Conservation (phyloP, 1,284 basidiomycete genomes). For the Inonotus hispidus region DNA sequence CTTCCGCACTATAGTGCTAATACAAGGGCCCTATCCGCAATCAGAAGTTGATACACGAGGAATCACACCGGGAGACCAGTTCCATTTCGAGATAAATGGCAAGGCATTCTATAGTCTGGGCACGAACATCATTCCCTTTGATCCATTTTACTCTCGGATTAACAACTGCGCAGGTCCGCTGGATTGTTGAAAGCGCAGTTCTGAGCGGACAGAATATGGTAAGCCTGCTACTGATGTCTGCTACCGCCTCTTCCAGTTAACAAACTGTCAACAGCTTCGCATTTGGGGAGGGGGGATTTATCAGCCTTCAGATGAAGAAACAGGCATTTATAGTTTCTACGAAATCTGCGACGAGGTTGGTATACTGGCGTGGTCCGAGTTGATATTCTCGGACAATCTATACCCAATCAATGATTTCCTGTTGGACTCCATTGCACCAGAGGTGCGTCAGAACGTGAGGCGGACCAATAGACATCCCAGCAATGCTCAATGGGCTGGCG, state of each 20-base stretch:
- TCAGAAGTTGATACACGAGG: conserved; percentile 40
- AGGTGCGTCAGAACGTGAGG: conserved; percentile 55
- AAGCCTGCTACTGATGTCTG: background rate
- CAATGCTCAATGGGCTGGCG: conserved; percentile 56
- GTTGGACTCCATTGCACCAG: conserved; percentile 46
- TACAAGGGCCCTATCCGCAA: conserved; percentile 42
- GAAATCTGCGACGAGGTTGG: conserved; percentile 57
- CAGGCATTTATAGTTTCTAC: conserved; percentile 54
- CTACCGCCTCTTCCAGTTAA: background rate
- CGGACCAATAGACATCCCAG: conserved; percentile 53
- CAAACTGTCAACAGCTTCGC: conserved; percentile 35
- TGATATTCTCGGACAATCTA: conserved; percentile 57
- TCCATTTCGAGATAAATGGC: conserved; percentile 55
- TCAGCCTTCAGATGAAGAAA: conserved; percentile 40
- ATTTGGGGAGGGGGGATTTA: conserved; percentile 56
- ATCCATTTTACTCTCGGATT: conserved; percentile 53
- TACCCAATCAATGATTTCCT: conserved; percentile 52
- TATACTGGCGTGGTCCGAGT: conserved; percentile 60
- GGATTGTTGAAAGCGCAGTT: conserved; percentile 52
- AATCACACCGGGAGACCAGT: conserved; percentile 54
- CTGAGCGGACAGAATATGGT: conserved; percentile 57
- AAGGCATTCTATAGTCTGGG: conserved; percentile 50
- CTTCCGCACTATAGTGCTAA: conserved; percentile 51
- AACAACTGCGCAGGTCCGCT: conserved; percentile 45
- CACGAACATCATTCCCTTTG: conserved; percentile 56